A percentile compares a stretch with the other conserved stretches of the same genome.
Evolutionary conservation across 2,329 filamentous ascomycete species (phyloP).

Genomic region (Curvularia hawaiiensis): DNA sequence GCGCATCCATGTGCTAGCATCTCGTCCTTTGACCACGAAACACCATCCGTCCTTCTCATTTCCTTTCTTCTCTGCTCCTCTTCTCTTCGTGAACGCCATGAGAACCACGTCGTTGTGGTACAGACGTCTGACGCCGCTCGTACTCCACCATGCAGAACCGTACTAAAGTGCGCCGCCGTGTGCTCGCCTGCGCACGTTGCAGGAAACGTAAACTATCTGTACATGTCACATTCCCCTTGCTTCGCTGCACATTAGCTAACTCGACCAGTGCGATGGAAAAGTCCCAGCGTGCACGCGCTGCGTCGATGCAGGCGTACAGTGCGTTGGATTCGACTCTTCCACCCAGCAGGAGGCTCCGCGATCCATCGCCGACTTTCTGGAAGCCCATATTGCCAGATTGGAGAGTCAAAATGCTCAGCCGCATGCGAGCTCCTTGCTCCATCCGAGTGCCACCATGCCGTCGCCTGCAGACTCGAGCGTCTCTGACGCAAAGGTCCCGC

Average conservation of each 20-base stretch:
- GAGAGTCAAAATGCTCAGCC: slow-evolving; percentile 26
- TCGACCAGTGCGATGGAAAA: slow-evolving; percentile 42
- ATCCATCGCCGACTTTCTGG: slow-evolving; percentile 42
- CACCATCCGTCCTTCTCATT: slow-evolving; percentile 10
- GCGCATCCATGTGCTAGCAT: slow-evolving; percentile 13
- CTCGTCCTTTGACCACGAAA: slow-evolving; percentile 12
- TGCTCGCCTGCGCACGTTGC: slow-evolving; percentile 45
- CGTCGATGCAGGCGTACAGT: slow-evolving; percentile 37
- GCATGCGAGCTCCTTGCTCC: slow-evolving; percentile 20
- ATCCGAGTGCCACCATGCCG: slow-evolving; percentile 24
- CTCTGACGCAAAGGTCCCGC: slow-evolving; percentile 24
- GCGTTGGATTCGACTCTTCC: slow-evolving; percentile 44
- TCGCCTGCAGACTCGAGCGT: slow-evolving; percentile 36
- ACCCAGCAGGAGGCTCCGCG: slow-evolving; percentile 42
- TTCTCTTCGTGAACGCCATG: slow-evolving; percentile 24
- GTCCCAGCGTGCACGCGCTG: slow-evolving; percentile 44
- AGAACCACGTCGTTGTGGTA: slow-evolving; percentile 20
- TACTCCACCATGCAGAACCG: slow-evolving; percentile 37
- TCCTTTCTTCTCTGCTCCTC: slow-evolving; percentile 7
- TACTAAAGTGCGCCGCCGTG: slow-evolving; percentile 42
- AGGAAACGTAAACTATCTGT: slow-evolving; percentile 45
- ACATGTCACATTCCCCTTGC: slow-evolving; percentile 7
- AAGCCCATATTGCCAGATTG: slow-evolving; percentile 39
- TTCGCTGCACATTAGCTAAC: slow-evolving; percentile 8
- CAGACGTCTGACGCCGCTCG: slow-evolving; percentile 20